Percentiles rank a stretch among this genome's conserved stretches.
These are phyloP conservation scores for Pedinophyceae sp. DNA, from an alignment of 139 green algal species.

Conservation along the genomic window DNA sequence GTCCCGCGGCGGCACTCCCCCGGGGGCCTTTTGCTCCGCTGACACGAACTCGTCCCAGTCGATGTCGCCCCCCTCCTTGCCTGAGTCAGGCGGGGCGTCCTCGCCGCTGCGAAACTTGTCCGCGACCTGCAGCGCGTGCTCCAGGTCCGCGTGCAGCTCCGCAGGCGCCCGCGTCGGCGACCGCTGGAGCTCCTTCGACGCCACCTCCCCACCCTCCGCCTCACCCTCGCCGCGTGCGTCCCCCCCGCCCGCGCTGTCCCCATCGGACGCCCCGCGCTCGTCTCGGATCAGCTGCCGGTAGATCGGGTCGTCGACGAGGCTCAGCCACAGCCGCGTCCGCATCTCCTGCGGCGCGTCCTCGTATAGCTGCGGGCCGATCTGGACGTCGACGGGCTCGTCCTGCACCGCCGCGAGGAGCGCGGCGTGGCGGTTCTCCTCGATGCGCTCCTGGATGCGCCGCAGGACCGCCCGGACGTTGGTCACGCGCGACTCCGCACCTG, in stretches of 20 bases:
- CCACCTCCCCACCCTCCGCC: background rate
- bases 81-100: too few species aligned
- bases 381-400: slow-evolving; percentile 35
- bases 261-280: background rate
- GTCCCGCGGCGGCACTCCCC: too few species aligned
- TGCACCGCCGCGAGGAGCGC: slow-evolving; percentile 9
- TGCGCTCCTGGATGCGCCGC: slow-evolving; percentile 18
- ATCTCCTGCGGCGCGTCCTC: slow-evolving; percentile 65
- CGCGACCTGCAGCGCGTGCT: too few species aligned
- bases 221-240: background rate
- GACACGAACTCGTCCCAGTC: too few species aligned
- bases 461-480: slow-evolving; percentile 23
- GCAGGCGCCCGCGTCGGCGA: background rate
- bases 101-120: too few species aligned
- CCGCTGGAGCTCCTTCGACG: too few species aligned
- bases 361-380: slow-evolving; percentile 40
- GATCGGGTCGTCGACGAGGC: slow-evolving; percentile 29
- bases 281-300: background rate
- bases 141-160: background rate
- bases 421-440: slow-evolving; percentile 26
- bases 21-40: too few species aligned
- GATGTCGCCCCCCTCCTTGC: too few species aligned
- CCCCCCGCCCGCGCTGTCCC: too few species aligned
- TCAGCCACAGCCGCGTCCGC: slow-evolving; percentile 58
- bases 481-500: too few species aligned